Evolutionary conservation across 2,329 filamentous ascomycete genomes (phyloP).

Genomic region (Aspergillus intermedius): DNA sequence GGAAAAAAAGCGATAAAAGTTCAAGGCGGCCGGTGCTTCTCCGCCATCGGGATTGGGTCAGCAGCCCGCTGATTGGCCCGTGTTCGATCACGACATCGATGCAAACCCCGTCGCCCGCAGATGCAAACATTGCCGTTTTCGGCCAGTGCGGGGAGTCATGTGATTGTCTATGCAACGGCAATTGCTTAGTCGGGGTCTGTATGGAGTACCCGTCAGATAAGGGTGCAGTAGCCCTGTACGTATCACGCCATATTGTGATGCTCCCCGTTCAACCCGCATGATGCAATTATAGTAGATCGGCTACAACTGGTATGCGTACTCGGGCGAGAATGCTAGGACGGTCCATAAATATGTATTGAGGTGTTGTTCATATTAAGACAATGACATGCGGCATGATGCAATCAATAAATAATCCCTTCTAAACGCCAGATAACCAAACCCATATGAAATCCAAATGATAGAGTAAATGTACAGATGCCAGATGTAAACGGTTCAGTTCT

Average conservation of each 20-base stretch:
- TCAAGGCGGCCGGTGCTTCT: slow-evolving; percentile 12
- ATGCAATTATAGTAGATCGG: too few relatives aligned
- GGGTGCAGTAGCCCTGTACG: too few relatives aligned
- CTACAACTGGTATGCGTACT: too few relatives aligned
- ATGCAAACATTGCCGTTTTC: slow-evolving; percentile 10
- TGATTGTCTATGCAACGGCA: slow-evolving; percentile 12
- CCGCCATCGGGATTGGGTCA: slow-evolving; percentile 34
- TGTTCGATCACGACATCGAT: slow-evolving; percentile 42
- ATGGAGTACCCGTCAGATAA: too few relatives aligned
- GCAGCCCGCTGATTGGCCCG: slow-evolving; percentile 30
- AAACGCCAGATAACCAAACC: slow-evolving; percentile 14
- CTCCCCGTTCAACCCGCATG: too few relatives aligned
- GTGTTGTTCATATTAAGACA: not conserved
- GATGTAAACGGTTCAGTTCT: slow-evolving; percentile 5
- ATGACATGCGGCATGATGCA: slow-evolving; percentile 5
- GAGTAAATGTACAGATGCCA: slow-evolving; percentile 20
- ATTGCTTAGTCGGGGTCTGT: not conserved
- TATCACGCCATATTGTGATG: too few relatives aligned
- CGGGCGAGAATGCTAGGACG: too few relatives aligned
- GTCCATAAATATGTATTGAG: too few relatives aligned
- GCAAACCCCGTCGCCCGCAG: slow-evolving; percentile 19
- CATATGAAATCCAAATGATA: slow-evolving; percentile 9
- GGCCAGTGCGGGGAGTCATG: slow-evolving; percentile 22
- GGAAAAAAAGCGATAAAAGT: slow-evolving; percentile 13
- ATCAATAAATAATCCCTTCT: slow-evolving; percentile 10